Percentiles rank a stretch among this genome's conserved stretches.
These are phyloP conservation scores for Coemansia sp. DNA, from an alignment of 371 early-diverging fungal species.

Conservation along the genomic window DNA sequence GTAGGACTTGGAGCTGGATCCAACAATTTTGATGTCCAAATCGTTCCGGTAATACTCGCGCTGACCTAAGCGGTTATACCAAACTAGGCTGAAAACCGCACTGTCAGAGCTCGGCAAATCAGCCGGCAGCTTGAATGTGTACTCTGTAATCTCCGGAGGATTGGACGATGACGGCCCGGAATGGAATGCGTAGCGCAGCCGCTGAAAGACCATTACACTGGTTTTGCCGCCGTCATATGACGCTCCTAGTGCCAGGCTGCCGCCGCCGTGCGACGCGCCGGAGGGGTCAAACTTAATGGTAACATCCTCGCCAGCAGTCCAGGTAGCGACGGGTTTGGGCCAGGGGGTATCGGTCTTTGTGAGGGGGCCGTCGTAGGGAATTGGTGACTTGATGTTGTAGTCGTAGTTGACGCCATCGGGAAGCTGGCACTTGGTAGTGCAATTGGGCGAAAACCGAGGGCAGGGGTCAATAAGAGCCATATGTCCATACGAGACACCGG, in stretches of 20 bases:
- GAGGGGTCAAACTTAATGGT: conserved; percentile 26
- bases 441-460: conserved; percentile 14
- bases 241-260: conserved; percentile 69
- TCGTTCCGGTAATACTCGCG: conserved; percentile 71
- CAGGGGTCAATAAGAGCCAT: conserved; percentile 26
- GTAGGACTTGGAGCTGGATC: conserved; percentile 28
- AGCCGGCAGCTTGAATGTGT: conserved; percentile 58
- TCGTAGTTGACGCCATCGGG: background rate
- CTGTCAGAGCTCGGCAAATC: conserved; percentile 54
- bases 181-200: conserved; percentile 54
- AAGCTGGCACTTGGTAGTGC: background rate
- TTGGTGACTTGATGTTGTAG: conserved; percentile 12
- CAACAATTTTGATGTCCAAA: conserved; percentile 58
- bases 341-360: conserved; percentile 37
- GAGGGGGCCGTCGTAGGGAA: conserved; percentile 12
- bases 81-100: conserved; percentile 65
- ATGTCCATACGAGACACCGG: background rate
- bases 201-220: conserved; percentile 60
- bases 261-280: conserved; percentile 57
- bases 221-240: conserved; percentile 63
- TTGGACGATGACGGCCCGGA: conserved; percentile 13
- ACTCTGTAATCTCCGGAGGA: conserved; percentile 21
- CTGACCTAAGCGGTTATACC: conserved; percentile 65
- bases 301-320: conserved; percentile 35
- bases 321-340: conserved; percentile 25